Conservation (phyloP, 495 filamentous ascomycete species). For the Aspergillus affinis region DNA sequence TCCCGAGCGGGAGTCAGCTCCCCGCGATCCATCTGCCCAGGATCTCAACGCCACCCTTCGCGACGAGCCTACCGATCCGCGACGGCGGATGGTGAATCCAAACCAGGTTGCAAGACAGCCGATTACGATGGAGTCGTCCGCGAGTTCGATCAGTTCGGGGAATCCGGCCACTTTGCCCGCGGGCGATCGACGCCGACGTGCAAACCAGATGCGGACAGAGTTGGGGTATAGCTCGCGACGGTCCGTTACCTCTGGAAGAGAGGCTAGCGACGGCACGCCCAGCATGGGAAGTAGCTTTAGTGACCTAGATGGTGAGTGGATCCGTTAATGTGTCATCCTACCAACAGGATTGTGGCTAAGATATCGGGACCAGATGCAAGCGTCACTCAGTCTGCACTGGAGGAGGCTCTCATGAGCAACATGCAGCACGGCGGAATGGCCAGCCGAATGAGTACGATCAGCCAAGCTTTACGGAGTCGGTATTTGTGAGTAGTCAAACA, state of each 20-base stretch:
- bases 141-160: slow-evolving; percentile 56
- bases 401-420: slow-evolving; percentile 88
- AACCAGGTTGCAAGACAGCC: slow-evolving; percentile 32
- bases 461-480: slow-evolving; percentile 59
- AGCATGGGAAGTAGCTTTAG: slow-evolving; percentile 99
- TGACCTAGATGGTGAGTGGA: slow-evolving; percentile 81
- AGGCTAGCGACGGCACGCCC: slow-evolving; percentile 81
- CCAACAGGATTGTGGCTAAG: slow-evolving; percentile 3
- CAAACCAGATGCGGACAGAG: slow-evolving; percentile 32
- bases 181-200: slow-evolving; percentile 20
- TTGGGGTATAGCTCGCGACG: slow-evolving; percentile 45
- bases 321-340: slow-evolving; percentile 1
- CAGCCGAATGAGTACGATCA: slow-evolving; percentile 86
- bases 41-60: slow-evolving; percentile 64
- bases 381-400: slow-evolving; percentile 89
- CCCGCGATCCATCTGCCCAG: slow-evolving; percentile 32
- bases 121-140: slow-evolving; percentile 59
- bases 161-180: slow-evolving; percentile 24
- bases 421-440: slow-evolving; percentile 82
- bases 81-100: slow-evolving; percentile 33
- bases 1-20: slow-evolving; percentile 24
- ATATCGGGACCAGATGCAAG: slow-evolving; percentile 66
- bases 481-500: slow-evolving; percentile 33
- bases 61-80: slow-evolving; percentile 43
- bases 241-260: slow-evolving; percentile 53